Evolutionary conservation across 108 stramenopile genomes (phyloP).

Genomic region (Nannochloropsis granulata): DNA sequence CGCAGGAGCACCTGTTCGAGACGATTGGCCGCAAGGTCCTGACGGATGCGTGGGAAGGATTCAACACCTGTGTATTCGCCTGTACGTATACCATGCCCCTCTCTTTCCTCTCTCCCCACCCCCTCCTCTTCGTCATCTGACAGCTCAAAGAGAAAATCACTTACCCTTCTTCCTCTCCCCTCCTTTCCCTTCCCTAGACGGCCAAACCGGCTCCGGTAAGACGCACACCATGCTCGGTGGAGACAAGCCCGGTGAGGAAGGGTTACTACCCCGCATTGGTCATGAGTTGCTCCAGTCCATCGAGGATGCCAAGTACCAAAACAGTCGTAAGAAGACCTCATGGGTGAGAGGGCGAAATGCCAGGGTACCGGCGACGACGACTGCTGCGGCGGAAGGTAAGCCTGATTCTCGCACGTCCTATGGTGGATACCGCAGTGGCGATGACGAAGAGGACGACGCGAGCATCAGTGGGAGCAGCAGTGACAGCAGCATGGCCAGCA

Average conservation of each 20-base stretch:
- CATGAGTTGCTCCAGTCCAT: neutral
- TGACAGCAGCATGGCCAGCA: neutral
- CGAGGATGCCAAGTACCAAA: neutral
- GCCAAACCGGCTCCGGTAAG: constrained; percentile 25
- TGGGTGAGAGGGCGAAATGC: too few relatives aligned
- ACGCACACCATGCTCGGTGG: constrained; percentile 23
- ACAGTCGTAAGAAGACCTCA: neutral
- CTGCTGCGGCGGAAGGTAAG: neutral
- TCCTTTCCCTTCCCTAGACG: neutral
- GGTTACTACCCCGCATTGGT: constrained; percentile 17
- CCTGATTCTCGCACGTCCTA: neutral
- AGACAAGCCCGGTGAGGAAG: neutral
- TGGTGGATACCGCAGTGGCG: neutral
- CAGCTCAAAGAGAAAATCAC: too few relatives aligned
- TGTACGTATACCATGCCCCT: neutral
- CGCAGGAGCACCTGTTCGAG: neutral
- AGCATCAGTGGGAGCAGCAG: neutral
- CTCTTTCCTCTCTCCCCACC: too few relatives aligned
- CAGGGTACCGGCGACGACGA: too few relatives aligned
- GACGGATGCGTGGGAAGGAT: neutral
- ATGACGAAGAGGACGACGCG: neutral
- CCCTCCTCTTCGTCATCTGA: too few relatives aligned
- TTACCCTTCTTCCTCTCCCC: too few relatives aligned
- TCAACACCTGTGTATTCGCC: constrained; percentile 24
- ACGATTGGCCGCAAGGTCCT: neutral